Evolutionary conservation across 768 basidiomycete genomes (phyloP), one percentile per base, ranked within the genome.

Genomic region (Leccinum ochraceum): DNA sequence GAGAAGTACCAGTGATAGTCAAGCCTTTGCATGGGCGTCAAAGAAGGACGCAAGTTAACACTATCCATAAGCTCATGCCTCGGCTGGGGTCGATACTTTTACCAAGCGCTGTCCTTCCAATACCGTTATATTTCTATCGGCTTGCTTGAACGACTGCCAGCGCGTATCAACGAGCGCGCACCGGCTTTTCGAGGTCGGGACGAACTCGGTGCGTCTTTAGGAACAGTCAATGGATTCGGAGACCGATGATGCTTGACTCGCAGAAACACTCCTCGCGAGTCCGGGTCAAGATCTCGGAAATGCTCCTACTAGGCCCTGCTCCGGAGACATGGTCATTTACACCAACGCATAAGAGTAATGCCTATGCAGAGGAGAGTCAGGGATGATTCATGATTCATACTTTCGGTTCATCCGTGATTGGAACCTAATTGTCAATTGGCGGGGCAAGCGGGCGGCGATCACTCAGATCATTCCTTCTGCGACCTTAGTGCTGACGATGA

Each of bases 111-210:
- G 2, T 96, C 94, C 0, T 99, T 98, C 82, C 93, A 95, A 69
- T 90, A 96, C 73, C 92, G 96, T 50, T 99, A 99, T 71, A 79
- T 98, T 52, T 96, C 97, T 9, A 88, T 98, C 53, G 97, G 97
- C 0, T 77, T 99, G 7, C 83, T 98, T 20, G 95, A 99, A 72
- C 77, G 71, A 1, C 77, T 95, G 28, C 95, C 95, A 0, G 84
- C 81, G 3, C 81, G 82, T 60, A 86, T 99, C 65, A 98, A 98
- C 70, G 95, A 98, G 58, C 86, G 97, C 11, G 86, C 95, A 0
- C 93, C 93, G 0, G 85, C 90, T 0, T 98, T 91, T 77, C 80
- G 81, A 13, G 96, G 96, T 2, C 84, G 97, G 22, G 86, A 89
- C 74, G 94, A 97, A 52, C 81, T 98, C 44, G 92, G 94, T 92